Evolutionary conservation across 2,329 filamentous ascomycete species (phyloP).

Genomic region (Clarireedia hainanense): DNA sequence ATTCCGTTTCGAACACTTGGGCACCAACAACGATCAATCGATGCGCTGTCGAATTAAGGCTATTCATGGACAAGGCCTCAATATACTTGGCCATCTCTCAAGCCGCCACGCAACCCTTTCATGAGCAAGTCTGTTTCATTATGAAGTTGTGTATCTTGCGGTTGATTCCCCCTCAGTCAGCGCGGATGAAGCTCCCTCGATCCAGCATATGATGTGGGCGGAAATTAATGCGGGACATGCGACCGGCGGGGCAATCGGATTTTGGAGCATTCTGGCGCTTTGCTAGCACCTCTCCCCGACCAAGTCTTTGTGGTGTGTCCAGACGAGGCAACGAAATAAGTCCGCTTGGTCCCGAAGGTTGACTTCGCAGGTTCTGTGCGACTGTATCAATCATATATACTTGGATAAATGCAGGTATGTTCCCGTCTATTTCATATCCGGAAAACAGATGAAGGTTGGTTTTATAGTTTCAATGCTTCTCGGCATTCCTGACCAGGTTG

Average conservation of each 20-base stretch:
- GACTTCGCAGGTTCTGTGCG: background rate
- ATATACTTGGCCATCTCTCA: slow-evolving; percentile 26
- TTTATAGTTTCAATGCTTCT: background rate
- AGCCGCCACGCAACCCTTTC: slow-evolving; percentile 22
- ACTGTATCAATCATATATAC: slow-evolving; percentile 1
- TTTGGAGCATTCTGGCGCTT: background rate
- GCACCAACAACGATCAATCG: slow-evolving; percentile 21
- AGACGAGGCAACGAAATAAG: background rate
- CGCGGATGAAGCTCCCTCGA: background rate
- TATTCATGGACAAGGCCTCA: slow-evolving; percentile 12
- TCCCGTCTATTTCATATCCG: slow-evolving; percentile 1
- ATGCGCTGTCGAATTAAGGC: slow-evolving; percentile 26
- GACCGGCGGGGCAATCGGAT: slow-evolving; percentile 10
- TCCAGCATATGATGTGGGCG: background rate
- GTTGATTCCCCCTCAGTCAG: background rate
- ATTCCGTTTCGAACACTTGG: slow-evolving; percentile 15
- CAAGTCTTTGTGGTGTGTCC: too few relatives aligned
- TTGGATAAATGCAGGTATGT: slow-evolving; percentile 5
- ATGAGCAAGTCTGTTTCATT: slow-evolving; percentile 7
- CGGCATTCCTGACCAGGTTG: slow-evolving; percentile 12
- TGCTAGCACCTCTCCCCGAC: background rate
- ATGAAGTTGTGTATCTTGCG: slow-evolving; percentile 12
- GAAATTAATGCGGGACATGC: slow-evolving; percentile 12
- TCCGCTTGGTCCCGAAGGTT: background rate
- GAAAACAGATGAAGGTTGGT: background rate